Base-by-base conservation (phyloP, 1,284 basidiomycete species). In the Bondarzewia mesenterica region DNA sequence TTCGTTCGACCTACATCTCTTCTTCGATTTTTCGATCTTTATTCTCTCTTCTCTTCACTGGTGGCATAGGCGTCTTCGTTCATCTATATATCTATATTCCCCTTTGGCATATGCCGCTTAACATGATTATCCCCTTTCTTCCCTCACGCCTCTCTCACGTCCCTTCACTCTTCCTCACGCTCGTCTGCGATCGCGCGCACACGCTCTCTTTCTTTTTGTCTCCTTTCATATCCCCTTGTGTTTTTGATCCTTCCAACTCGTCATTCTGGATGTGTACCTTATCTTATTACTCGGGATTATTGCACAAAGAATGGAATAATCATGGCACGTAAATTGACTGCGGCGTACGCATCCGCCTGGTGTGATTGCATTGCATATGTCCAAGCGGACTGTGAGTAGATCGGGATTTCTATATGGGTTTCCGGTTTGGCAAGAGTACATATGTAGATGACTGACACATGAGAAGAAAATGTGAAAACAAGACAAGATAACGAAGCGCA, bases 231-330 rank as follows among this genome's bases (percentile, higher is more conserved):
- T 21, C 22, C 22, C 22, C 16, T 16, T 43, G 16, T 18, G 23
- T 25, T 26, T 26, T 25, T 26, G 20, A 27, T 15, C 18, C 7
- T 26, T 18, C 15, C n/a, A 41, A 43, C 27, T 26, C 29, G 27
- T 27, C 42, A n/a, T 18, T 43, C n/a, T 43, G 42, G 42, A 43
- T 43, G 25, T 40, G 39, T 43, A 43, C 29, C 27, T 25, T 26
- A 29, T 43, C 27, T 25, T 26, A 29, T 43, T 40, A 32, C 29
- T 32, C 29, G 26, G 42, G 42, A 43, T 43, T 43, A 27, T 43
- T 43, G 23, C 42, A 27, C 29, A 10, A 18, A 22, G 40, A 41
- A 27, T 43, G 23, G 15, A 43, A 29, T n/a, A 43, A 16, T 20
- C 42, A 26, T 26, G 22, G 21, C 21, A 40, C 7, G 14, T 40